Evolutionary conservation across 2,329 filamentous ascomycete species (phyloP), one percentile per base, ranked within the genome.

Genomic region (Colletotrichum sojae): DNA sequence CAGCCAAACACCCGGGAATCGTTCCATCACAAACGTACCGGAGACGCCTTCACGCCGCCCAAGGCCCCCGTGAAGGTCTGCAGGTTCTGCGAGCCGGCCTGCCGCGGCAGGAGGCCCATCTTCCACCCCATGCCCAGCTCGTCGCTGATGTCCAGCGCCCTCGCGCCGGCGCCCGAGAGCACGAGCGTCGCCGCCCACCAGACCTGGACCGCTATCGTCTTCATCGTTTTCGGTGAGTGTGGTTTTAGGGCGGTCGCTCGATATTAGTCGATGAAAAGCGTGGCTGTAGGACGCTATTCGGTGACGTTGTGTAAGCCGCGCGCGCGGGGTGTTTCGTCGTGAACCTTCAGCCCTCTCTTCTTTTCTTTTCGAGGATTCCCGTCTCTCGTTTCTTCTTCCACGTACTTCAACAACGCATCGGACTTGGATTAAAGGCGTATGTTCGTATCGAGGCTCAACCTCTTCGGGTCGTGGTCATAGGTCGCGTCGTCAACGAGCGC

Each of bases 11-110:
- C 39, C 40, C 40, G 16, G 40, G 40, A n/a, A 13, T 25, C 22
- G 22, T 43, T 43, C 16, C 16, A 13, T 16, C 16, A 25, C 20
- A 16, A 9, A 68, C 79, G 27, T 76, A 83, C 81, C 43, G 79
- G 73, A 10, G 79, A 71, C 3, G 83, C 80, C 0, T 66, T 58
- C 16, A 78, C 73, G 8, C 80, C 82, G 25, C 83, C 84, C 54
- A 86, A 59, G 2, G 76, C 73, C n/a, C 79, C 80, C 3, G 67
- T 72, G 70, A 85, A 86, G 3, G 75, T 66, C 76, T 85, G 83
- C 25, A 86, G 75, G 72, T 84, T 81, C 25, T 71, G 71, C 49
- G 65, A 64, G 40, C 66, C 22, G 22, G 22, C 60, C 56, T 77
- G 72, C 67, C 80, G 76, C 58, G 81, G 78, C 16, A 79, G 76